A percentile compares a stretch with the other conserved stretches of the same genome.
Evolutionary conservation across 768 basidiomycete genomes (phyloP).

Genomic region (Cantharellus cinnabarinus): DNA sequence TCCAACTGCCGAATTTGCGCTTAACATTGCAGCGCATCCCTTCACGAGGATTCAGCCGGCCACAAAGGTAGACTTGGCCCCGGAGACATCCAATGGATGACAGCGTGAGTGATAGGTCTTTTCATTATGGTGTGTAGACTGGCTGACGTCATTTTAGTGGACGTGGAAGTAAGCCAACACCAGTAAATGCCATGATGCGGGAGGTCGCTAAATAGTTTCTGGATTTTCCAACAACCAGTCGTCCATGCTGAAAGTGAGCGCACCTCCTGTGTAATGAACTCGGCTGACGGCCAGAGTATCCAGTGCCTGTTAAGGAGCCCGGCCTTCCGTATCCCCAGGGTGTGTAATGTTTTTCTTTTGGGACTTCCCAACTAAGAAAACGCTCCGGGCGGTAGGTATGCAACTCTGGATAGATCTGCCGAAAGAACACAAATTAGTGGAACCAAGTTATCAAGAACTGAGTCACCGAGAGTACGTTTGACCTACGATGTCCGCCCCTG

Average conservation of each 20-base stretch:
- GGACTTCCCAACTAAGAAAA: background rate
- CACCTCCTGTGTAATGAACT: too few relatives aligned
- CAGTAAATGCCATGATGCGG: background rate
- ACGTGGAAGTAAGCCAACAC: constrained; percentile 29
- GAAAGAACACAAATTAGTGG: constrained; percentile 54
- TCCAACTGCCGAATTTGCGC: too few relatives aligned
- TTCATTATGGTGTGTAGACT: background rate
- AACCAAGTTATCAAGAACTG: constrained; percentile 74
- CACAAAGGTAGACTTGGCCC: constrained; percentile 29
- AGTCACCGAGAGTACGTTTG: constrained; percentile 31
- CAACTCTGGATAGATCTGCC: constrained; percentile 48
- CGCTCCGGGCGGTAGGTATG: constrained; percentile 26
- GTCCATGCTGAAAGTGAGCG: background rate
- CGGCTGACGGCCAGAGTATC: constrained; percentile 4
- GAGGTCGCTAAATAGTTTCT: background rate
- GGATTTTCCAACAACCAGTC: background rate
- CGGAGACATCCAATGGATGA: constrained; percentile 94
- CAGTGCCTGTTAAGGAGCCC: constrained; percentile 62
- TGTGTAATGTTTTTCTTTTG: background rate
- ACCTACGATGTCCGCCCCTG: background rate
- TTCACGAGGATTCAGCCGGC: constrained; percentile 83
- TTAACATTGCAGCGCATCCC: constrained; percentile 17
- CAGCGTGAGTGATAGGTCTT: constrained; percentile 12
- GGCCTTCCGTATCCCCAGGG: constrained; percentile 44
- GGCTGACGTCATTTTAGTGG: constrained; percentile 16